A percentile compares a stretch with the other conserved stretches of the same genome.
Evolutionary conservation across 352 stramenopile species (phyloP).

Genomic region (Aphanomyces cochlioides): DNA sequence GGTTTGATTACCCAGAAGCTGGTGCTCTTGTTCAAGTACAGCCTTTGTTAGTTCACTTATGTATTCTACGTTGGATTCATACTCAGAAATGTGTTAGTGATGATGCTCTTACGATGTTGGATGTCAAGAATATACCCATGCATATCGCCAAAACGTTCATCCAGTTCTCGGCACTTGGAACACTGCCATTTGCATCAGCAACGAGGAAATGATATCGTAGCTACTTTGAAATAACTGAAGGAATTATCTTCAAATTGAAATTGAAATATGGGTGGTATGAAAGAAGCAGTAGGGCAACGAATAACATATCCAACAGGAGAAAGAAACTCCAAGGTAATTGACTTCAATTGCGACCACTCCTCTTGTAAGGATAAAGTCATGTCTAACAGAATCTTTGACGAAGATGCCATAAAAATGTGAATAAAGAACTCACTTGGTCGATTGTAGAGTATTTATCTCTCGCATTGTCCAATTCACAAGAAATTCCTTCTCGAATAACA

Average conservation of each 20-base stretch:
- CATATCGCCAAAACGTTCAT: slow-evolving; percentile 76
- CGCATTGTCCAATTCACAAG: slow-evolving; percentile 61
- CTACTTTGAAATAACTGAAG: slow-evolving; percentile 85
- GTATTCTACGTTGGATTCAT: slow-evolving; percentile 42
- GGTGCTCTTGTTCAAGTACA: slow-evolving; percentile 64
- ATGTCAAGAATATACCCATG: slow-evolving; percentile 83
- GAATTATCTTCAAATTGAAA: slow-evolving; percentile 86
- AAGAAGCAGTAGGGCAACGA: slow-evolving; percentile 63
- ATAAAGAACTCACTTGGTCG: slow-evolving; percentile 52
- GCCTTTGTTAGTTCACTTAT: slow-evolving; percentile 69
- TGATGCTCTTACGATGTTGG: slow-evolving; percentile 51
- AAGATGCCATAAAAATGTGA: no score
- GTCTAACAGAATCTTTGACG: slow-evolving; percentile 66
- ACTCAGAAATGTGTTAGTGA: neutral
- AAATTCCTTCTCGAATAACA: slow-evolving; percentile 69
- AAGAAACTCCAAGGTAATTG: slow-evolving; percentile 83
- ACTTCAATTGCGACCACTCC: slow-evolving; percentile 56
- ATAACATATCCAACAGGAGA: slow-evolving; percentile 85
- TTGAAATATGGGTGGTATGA: slow-evolving; percentile 59
- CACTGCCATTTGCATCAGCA: slow-evolving; percentile 41
- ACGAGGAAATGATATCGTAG: neutral
- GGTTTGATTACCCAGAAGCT: slow-evolving; percentile 50
- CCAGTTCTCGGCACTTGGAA: slow-evolving; percentile 69
- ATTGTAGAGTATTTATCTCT: slow-evolving; percentile 71
- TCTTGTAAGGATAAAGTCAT: slow-evolving; percentile 80